A percentile compares a stretch with the other conserved stretches of the same genome.
These are phyloP conservation scores for Poterioochromonas sp. DNA, from an alignment of 352 stramenopile species.

Conservation along the genomic window DNA sequence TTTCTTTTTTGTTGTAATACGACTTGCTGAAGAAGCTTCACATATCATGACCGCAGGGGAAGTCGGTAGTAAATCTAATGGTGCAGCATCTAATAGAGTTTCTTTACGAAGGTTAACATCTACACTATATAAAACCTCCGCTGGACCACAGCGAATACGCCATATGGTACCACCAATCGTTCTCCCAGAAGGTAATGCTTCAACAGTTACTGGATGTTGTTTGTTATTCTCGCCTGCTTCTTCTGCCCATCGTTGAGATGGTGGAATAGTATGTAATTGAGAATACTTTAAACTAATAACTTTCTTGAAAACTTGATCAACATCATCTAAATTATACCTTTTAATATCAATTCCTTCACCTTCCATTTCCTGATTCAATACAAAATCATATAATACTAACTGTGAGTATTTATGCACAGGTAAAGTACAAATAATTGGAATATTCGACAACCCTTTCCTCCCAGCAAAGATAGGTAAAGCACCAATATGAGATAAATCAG, in stretches of 20 bases:
- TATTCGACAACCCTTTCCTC: not conserved
- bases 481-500: slow-evolving; percentile 25
- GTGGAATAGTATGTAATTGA: not conserved
- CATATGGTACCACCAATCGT: slow-evolving; percentile 25
- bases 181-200: not conserved
- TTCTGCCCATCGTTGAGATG: no score
- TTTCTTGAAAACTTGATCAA: slow-evolving; percentile 8
- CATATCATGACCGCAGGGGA: not conserved
- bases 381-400: slow-evolving; percentile 13
- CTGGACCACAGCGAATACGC: not conserved
- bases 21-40: not conserved
- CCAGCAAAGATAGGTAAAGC: slow-evolving; percentile 4
- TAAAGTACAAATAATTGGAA: slow-evolving; percentile 15
- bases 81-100: not conserved
- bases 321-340: slow-evolving; percentile 22
- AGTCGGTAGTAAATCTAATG: slow-evolving; percentile 2
- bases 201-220: not conserved
- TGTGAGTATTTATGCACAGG: slow-evolving; percentile 18
- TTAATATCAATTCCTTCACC: not conserved
- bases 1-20: not conserved
- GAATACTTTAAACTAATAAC: slow-evolving; percentile 15
- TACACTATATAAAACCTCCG: slow-evolving; percentile 9
- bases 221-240: not conserved
- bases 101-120: slow-evolving; percentile 3
- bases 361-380: not conserved